Evolutionary conservation across 106 monocot species (phyloP), one percentile per base, ranked within the genome.

Genomic region (Phalaenopsis aphrodite): DNA sequence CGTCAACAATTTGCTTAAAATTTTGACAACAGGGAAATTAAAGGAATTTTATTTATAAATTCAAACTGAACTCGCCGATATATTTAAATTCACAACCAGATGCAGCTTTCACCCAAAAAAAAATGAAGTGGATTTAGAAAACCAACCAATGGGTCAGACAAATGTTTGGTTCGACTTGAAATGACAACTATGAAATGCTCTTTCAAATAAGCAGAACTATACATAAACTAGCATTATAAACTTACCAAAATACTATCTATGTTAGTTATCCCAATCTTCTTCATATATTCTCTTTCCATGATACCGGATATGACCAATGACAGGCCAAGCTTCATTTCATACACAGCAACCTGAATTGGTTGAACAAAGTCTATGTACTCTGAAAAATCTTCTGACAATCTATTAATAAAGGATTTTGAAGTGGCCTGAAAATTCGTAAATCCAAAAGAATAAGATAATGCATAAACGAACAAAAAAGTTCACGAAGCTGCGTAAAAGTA

Each of bases 321-420:
- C 55, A 92, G 65, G 18, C 97, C 97, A 14, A 98, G 77, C 84
- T 94, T 98, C 90, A 98, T 92, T 78, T 98, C 97, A 80, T 94
- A 94, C 42, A 98, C 79, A 76, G 97, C 89, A 85, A 98, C 88
- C 86, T 92, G 92, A 80, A 94, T 56, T 73, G 97, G 97, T 64
- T 92, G 89, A 87, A 91, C 81, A 67, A 98, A 83, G 79, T 98
- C 97, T 41, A 82, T 55, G 74, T 89, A 98, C 43, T 94, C 90
- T 23, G 86, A 23, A 88, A 75, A 98, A 18, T 87, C 90, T 79
- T 90, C 85, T 36, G 94, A 84, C 57, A 94, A 74, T 71, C 85
- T 85, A 75, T 76, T 56, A 67, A 94, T 91, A 84, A 98, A 94
- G 15, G 80, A 72, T 8, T 78, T 65, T 64, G 94, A 84, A 5